Conservation (phyloP, 1,139 yeast species). For the Diutina siamensis region DNA sequence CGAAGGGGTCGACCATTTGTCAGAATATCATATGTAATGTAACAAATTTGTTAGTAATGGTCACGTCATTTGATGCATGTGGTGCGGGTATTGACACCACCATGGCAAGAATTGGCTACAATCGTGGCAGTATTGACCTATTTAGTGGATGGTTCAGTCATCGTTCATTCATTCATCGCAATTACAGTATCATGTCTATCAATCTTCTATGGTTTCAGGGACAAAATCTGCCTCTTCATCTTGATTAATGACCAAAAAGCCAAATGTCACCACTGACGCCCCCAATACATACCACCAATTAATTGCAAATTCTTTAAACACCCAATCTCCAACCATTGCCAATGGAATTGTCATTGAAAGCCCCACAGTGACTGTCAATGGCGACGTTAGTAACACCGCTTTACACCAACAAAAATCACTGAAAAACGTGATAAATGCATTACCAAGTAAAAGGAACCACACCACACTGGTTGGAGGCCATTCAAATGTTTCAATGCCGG, state of each 20-base stretch:
- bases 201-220: too few relatives aligned
- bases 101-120: too few relatives aligned
- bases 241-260: conserved; percentile 73
- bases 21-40: too few relatives aligned
- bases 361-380: conserved; percentile 92
- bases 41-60: background rate
- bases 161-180: too few relatives aligned
- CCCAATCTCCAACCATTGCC: conserved; percentile 84
- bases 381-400: conserved; percentile 86
- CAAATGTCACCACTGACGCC: conserved; percentile 66
- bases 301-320: conserved; percentile 54
- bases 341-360: conserved; percentile 86
- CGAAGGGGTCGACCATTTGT: too few relatives aligned
- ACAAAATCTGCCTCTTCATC: conserved; percentile 55
- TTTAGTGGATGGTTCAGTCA: too few relatives aligned
- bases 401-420: conserved; percentile 95
- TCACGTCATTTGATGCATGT: background rate
- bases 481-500: conserved; percentile 59
- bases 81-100: too few relatives aligned
- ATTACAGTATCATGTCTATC: too few relatives aligned
- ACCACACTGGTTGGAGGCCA: conserved; percentile 49
- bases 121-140: too few relatives aligned
- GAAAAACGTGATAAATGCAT: conserved; percentile 68
- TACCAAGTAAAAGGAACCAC: conserved; percentile 42
- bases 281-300: conserved; percentile 61